Base-by-base conservation (phyloP, 2,329 filamentous ascomycete genomes). In the Acrocalymma vagum region DNA sequence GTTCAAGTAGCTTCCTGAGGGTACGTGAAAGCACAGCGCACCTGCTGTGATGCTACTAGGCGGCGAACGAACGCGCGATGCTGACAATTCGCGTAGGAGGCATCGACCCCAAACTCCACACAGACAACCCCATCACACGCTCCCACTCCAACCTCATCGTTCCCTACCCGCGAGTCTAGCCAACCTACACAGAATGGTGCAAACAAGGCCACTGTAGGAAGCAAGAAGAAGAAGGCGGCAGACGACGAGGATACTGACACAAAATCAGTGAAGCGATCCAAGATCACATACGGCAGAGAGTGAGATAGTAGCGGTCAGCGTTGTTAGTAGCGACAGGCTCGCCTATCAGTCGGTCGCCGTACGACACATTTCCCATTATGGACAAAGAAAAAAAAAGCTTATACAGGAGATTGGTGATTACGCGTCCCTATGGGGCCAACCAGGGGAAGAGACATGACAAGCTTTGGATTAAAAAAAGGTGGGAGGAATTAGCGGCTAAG, bases 201-300 rank as follows among this genome's bases (percentile, higher is more conserved):
- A 5, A 60, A 69, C 34, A 65, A 69, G 31, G 59, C 58, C 5
- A 69, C 70, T 9, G 31, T 45, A 30, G 65, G 56, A 28, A 73
- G 72, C 39, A 78, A 78, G 65, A 76, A 76, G 62, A 60, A 69
- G 31, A 60, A 65, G 16, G 58, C 53, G 7, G 68, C 72, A 9
- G 72, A 73, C 36, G 75, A 77, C 20, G 74, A 77, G 5, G 75
- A 78, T 21, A 68, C 72, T 1, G 72, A 76, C 27, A 60, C 60
- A 18, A 77, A 76, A 55, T 61, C 68, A 3, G 56, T 56, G 24
- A 78, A 78, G 64, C 63, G 76, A 40, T 68, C 72, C 18, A 78
- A 78, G 63, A 77, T 78, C 34, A 73, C 71, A n/a, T 78, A 78
- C 51, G 72, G 71, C 14, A 58, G 74, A 37, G 75, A 78, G 34